Percentiles rank a stretch among this genome's conserved stretches.
Conservation (phyloP, 2,329 filamentous ascomycete genomes). For the Penicillium sp. region DNA sequence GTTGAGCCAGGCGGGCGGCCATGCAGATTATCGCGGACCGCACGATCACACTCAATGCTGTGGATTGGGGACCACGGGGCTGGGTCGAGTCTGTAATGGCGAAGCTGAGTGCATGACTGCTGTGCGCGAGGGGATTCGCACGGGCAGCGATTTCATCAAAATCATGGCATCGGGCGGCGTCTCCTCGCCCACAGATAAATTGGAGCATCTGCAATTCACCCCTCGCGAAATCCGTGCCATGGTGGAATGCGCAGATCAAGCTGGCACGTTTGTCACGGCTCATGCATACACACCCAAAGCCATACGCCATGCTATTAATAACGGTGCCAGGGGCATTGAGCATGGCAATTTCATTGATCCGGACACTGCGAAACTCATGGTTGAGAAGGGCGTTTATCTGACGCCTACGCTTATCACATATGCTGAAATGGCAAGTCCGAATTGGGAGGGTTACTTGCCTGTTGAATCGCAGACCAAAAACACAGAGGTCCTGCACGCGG, state of each 20-base stretch:
- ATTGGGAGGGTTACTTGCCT: conserved; percentile 23
- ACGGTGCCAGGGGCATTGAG: conserved; percentile 56
- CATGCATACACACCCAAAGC: conserved; percentile 56
- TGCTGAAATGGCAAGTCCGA: conserved; percentile 44
- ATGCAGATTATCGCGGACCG: conserved; percentile 49
- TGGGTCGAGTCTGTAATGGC: conserved; percentile 50
- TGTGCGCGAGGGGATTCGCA: conserved; percentile 52
- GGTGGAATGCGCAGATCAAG: conserved; percentile 38
- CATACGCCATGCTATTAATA: conserved; percentile 53
- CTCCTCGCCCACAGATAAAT: conserved; percentile 51
- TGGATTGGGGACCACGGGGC: conserved; percentile 35
- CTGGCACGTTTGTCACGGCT: conserved; percentile 52
- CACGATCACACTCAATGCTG: conserved; percentile 45
- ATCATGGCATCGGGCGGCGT: conserved; percentile 60
- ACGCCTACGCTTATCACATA: conserved; percentile 56
- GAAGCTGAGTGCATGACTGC: conserved; percentile 52
- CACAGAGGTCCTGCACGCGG: conserved; percentile 44
- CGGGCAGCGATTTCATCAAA: conserved; percentile 59
- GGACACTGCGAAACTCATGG: conserved; percentile 49
- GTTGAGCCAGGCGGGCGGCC: conserved; percentile 57
- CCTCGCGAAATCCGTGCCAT: conserved; percentile 55
- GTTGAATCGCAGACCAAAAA: conserved; percentile 48
- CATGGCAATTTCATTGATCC: conserved; percentile 46
- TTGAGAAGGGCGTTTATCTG: conserved; percentile 45
- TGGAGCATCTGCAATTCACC: conserved; percentile 56